A percentile compares a stretch with the other conserved stretches of the same genome.
Evolutionary conservation across 441 rosid species (phyloP).

Genomic region (Pelargonium australe): DNA sequence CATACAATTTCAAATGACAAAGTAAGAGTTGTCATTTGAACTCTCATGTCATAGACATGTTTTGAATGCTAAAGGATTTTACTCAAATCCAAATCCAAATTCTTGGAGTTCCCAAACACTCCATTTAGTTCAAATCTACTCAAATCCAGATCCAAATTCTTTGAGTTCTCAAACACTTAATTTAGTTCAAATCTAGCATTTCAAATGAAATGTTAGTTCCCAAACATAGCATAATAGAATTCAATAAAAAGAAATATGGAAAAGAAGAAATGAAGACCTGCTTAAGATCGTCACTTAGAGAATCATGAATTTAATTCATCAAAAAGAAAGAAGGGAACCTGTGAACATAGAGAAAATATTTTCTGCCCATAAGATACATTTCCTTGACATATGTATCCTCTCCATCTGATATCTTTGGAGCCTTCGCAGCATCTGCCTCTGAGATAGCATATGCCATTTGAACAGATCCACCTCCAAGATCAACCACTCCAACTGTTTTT

Average conservation of each 20-base stretch:
- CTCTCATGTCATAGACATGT: too few relatives aligned
- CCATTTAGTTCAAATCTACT: too few relatives aligned
- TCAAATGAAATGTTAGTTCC: too few relatives aligned
- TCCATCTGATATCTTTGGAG: constrained; percentile 57
- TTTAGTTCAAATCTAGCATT: too few relatives aligned
- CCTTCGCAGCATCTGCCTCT: constrained; percentile 64
- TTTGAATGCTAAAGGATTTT: too few relatives aligned
- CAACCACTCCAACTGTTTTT: constrained; percentile 91
- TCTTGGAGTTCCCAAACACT: too few relatives aligned
- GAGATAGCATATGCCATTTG: constrained; percentile 99
- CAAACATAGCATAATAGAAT: neutral
- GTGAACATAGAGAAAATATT: constrained; percentile 89
- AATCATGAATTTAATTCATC: neutral
- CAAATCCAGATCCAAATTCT: too few relatives aligned
- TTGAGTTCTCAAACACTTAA: too few relatives aligned
- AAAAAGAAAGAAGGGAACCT: constrained; percentile 42
- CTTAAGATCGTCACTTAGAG: neutral
- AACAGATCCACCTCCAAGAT: constrained; percentile 99
- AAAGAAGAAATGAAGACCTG: neutral
- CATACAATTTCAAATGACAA: too few relatives aligned
- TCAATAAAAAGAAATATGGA: neutral
- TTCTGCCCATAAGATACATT: constrained; percentile 73
- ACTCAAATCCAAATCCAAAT: too few relatives aligned
- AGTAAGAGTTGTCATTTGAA: too few relatives aligned
- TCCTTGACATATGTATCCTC: constrained; percentile 76